These are phyloP conservation scores for Fusarium palustre DNA, from an alignment of 2,329 filamentous ascomycete species.

Conservation along the genomic window DNA sequence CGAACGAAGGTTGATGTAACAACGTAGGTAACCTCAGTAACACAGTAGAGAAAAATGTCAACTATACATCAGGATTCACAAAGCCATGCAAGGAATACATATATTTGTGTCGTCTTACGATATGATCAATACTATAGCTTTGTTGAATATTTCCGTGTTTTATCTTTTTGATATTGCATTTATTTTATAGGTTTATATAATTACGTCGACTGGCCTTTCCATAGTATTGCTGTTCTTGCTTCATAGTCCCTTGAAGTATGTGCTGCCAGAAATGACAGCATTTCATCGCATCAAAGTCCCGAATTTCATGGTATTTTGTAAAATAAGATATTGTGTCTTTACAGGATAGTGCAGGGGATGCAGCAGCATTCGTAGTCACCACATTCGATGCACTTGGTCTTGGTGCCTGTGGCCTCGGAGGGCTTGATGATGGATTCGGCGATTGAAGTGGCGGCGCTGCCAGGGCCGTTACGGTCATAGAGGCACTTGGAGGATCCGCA, in stretches of 20 bases:
- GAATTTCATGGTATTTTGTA: not conserved
- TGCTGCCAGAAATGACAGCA: not conserved
- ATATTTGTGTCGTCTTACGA: not conserved
- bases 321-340: conserved; percentile 21
- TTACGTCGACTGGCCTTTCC: not conserved
- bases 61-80: not conserved
- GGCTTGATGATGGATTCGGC: conserved; percentile 65
- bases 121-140: not conserved
- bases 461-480: conserved; percentile 58
- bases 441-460: conserved; percentile 61
- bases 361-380: conserved; percentile 62
- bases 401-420: conserved; percentile 56
- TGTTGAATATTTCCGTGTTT: not conserved
- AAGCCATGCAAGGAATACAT: not conserved
- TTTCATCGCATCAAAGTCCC: not conserved
- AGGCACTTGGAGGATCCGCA: conserved; percentile 37
- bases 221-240: not conserved
- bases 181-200: not conserved
- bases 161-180: not conserved
- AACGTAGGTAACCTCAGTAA: not conserved
- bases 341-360: conserved; percentile 66
- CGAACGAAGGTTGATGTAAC: too few species aligned
- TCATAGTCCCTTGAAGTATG: not conserved
- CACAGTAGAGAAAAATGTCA: not conserved
- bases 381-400: conserved; percentile 47